Evolutionary conservation across 768 basidiomycete genomes (phyloP), one percentile per base, ranked within the genome.

Genomic region (Royoungia palumana): DNA sequence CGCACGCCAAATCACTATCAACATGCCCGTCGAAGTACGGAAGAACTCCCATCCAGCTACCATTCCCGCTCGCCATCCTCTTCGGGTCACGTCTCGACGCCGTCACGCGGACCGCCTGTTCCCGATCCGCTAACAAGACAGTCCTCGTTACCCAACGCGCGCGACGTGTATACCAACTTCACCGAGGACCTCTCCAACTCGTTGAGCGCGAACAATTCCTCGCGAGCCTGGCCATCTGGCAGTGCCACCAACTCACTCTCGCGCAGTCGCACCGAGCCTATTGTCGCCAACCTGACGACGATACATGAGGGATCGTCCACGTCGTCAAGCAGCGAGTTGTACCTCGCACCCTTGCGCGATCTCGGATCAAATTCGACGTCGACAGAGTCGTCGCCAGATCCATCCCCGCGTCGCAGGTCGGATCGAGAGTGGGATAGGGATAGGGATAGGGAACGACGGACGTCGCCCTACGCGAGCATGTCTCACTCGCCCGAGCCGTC

Each of bases 1-100:
- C 82, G 87, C 41, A 85, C 81, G 4, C 87, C 87, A 2, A 73
- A 75, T 6, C 76, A 87, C 59, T 88, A 87, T 50, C 61, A 63
- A 17, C 51, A 50, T 4, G 5, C 43, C 1, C 66, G 65, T 32
- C 62, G 61, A 13, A 61, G 63, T 21, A 54, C 43, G 3, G 67
- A 70, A 19, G 66, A 67, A 6, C 17, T 36, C 12, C 46, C 46
- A 10, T 34, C 62, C 5, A 42, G 32, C 24, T 19, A 62, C 32
- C 53, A 49, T 12, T 54, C 63, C 13, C 69, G 57, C 19, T 67
- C 63, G 6, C 60, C 63, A 4, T 59, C 64, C 13, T 54, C 58
- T 11, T 10, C 25, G 16, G 52, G 43, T 35, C 51, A 57, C 21
- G 35, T 56, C 9, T 52, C 56, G 22, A 46, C 53, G 4, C 49